Conservation (phyloP, 331 rosid genomes). For the Cydonia oblonga region DNA sequence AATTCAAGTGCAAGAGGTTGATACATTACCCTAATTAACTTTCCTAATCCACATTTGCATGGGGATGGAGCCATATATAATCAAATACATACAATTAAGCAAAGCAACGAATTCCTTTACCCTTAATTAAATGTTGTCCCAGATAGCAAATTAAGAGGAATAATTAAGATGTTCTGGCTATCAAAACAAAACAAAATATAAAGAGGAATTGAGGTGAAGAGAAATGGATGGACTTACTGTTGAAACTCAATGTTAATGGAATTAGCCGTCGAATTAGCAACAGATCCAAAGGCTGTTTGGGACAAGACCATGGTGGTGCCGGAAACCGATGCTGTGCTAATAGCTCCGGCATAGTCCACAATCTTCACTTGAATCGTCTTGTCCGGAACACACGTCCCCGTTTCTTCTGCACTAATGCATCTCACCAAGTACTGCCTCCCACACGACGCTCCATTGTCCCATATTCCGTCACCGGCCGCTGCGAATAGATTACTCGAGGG, state of each 20-base stretch:
- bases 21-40: no score
- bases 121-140: not conserved
- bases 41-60: no score
- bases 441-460: constrained; percentile 76
- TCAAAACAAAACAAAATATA: not conserved
- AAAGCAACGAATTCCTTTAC: no score
- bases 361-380: constrained; percentile 46
- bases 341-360: constrained; percentile 21
- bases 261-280: constrained; percentile 14
- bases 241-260: constrained; percentile 34
- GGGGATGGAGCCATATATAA: no score
- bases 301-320: constrained; percentile 54
- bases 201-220: not conserved
- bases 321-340: constrained; percentile 7
- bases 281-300: constrained; percentile 37
- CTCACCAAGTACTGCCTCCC: constrained; percentile 63
- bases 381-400: constrained; percentile 34
- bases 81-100: not conserved
- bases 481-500: constrained; percentile 58
- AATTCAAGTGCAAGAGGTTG: no score
- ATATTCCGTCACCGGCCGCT: constrained; percentile 58
- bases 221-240: constrained; percentile 23
- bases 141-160: not conserved
- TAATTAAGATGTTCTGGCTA: not conserved
- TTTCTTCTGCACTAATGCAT: constrained; percentile 49